Base-by-base conservation (phyloP, 176 grass and related monocot genomes). In the Oryza coarctata region DNA sequence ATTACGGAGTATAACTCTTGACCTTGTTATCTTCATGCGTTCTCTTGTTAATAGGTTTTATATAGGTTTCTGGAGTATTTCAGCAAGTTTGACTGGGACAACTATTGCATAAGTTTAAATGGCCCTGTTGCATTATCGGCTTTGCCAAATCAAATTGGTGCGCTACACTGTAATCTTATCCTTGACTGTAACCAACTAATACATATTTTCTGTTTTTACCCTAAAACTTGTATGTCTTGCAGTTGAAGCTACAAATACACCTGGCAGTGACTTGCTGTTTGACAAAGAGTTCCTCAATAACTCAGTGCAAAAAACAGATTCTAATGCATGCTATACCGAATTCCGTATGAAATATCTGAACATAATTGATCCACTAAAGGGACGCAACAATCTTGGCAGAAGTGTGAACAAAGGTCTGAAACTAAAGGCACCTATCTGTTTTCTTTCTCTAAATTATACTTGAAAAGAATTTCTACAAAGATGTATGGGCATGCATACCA, bases 41-140 rank as follows among this genome's bases (percentile, higher is more conserved):
- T 76, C 73, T 45, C 71, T 71, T 77, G 69, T 89, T 36, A 68
- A 76, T 85, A 98, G 95, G 95, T 93, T 89, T 76, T 98, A 58
- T 93, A 95, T 80, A 95, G 85, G 77, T 98, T 98, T 91, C 88
- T 98, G 86, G 96, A 94, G 69, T 93, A 98, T 81, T 98, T 91
- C 81, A 91, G 96, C 84, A 98, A 88, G 80, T 98, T 98, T 77
- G 93, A 98, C 69, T 98, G 96, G 96, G 81, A 93, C 49, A 95
- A 74, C 47, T 93, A 93, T 89, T 88, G 90, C 76, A 72, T 98
- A 75, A 93, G 90, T 90, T 78, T 98, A 52, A 87, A 86, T 76
- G 96, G 96, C 58, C 96, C 90, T 84, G 86, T 91, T 87, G 88
- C 75, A 83, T 85, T 91, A 57, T 89, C 92, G 11, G 91, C 95